phyloP scores from a whole-genome alignment of 2,329 filamentous ascomycete species.

The Epichloe hybrida region DNA sequence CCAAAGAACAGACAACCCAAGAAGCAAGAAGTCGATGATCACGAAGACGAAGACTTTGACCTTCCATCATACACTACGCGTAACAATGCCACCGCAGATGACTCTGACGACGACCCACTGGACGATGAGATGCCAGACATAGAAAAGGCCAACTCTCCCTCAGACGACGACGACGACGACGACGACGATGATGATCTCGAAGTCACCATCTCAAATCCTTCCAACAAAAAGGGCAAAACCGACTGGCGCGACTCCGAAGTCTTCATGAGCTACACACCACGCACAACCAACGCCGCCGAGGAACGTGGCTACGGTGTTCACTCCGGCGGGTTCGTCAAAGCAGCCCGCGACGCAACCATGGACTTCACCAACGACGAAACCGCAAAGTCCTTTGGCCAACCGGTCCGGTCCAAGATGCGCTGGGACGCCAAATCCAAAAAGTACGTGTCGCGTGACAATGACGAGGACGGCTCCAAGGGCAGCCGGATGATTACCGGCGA shows the following conservation, averaged over 20 bases:
- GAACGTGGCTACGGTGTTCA: constrained; percentile 90
- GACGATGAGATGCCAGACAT: constrained; percentile 6
- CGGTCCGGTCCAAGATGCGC: constrained; percentile 63
- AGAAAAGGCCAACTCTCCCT: neutral
- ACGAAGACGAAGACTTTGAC: constrained; percentile 17
- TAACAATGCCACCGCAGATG: constrained; percentile 10
- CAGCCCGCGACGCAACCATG: constrained; percentile 79
- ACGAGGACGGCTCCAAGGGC: constrained; percentile 76
- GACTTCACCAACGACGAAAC: constrained; percentile 84
- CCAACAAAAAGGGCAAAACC: constrained; percentile 35
- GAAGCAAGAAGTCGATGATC: constrained; percentile 24
- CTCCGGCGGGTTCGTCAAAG: constrained; percentile 73
- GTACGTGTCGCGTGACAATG: constrained; percentile 83
- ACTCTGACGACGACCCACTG: constrained; percentile 9
- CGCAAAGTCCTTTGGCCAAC: constrained; percentile 64
- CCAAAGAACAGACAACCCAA: constrained; percentile 34
- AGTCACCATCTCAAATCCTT: constrained; percentile 53
- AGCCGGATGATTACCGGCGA: constrained; percentile 70
- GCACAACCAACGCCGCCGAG: constrained; percentile 66
- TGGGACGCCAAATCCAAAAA: constrained; percentile 98
- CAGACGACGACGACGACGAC: constrained; percentile 31
- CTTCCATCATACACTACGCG: constrained; percentile 5
- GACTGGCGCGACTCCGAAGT: constrained; percentile 75
- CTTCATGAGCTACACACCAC: constrained; percentile 93
- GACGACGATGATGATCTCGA: constrained; percentile 56